phyloP scores from a whole-genome alignment of 2,329 filamentous ascomycete species.

The Aspergillus piperis region DNA sequence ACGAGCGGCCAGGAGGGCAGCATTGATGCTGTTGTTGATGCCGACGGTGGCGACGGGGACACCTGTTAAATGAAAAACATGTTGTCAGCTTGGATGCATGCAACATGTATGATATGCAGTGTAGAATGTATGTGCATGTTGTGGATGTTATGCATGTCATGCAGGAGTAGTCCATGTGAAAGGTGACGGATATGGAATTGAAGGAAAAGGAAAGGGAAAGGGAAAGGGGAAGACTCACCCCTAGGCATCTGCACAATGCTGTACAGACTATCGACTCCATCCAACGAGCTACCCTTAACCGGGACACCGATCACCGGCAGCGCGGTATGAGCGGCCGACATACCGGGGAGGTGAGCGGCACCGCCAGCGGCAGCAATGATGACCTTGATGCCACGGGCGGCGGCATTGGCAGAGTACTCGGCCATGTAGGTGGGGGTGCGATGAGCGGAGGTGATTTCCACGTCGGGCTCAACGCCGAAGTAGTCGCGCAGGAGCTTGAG shows the following conservation, averaged over 20 bases:
- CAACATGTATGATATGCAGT: background rate
- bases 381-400: slow-evolving; percentile 67
- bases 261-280: slow-evolving; percentile 69
- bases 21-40: slow-evolving; percentile 79
- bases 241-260: slow-evolving; percentile 77
- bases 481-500: slow-evolving; percentile 46
- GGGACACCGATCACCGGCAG: slow-evolving; percentile 77
- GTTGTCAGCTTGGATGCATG: slow-evolving; percentile 20
- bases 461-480: slow-evolving; percentile 47
- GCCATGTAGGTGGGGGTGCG: slow-evolving; percentile 72
- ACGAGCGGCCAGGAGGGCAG: slow-evolving; percentile 69
- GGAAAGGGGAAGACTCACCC: slow-evolving; percentile 43
- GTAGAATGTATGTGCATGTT: background rate
- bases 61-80: slow-evolving; percentile 46
- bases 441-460: slow-evolving; percentile 57
- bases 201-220: background rate
- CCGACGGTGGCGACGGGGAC: slow-evolving; percentile 74
- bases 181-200: no score
- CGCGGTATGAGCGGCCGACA: slow-evolving; percentile 69
- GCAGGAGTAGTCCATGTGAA: no score
- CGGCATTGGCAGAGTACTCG: slow-evolving; percentile 64
- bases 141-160: background rate
- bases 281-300: slow-evolving; percentile 71
- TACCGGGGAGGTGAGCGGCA: slow-evolving; percentile 73
- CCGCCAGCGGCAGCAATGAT: slow-evolving; percentile 76